Base-by-base conservation (phyloP, 1,139 yeast species). In the Martiniozyma asiatica region DNA sequence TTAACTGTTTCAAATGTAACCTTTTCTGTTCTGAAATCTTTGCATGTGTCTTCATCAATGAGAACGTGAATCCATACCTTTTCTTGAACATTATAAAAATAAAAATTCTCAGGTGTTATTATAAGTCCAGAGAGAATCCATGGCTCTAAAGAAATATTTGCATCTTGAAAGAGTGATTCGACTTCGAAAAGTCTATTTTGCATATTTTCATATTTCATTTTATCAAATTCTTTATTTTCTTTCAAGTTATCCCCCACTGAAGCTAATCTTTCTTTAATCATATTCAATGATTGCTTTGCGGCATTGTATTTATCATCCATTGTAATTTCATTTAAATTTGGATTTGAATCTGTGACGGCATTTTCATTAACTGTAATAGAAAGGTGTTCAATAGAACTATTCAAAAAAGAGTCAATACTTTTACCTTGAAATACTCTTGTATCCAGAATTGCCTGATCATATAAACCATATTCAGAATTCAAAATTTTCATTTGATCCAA, bases 111-210 rank as follows among this genome's bases (percentile, higher is more conserved):
- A 8, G 50, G 45, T 24, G 42, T 48, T 6, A 56, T 22, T 2
- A 58, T 43, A 3, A 54, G 48, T 15, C 53, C 53, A 8, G 46
- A 43, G 3, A 59, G 36, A 6, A 55, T 30, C 45, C 55, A 56
- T 6, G 61, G 58, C 20, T 56, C 60, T 10, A 47, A 26, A 8
- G n/a, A n/a, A n/a, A n/a, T n/a, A 36, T 14, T 1, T 17, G 25
- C 13, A 41, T 44, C 10, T 29, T 30, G 26, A 6, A 17, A 7
- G 8, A 24, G 13, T 3, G 22, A 7, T 11, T 15, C 20, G 8
- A 25, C 28, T n/a, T 25, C 15, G 6, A 10, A 16, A 4, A 26
- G 13, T 10, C 40, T 2, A 37, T 31, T 7, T 8, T 14, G 25
- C 23, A 25, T 19, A 7, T 4, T 10, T 6, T 14, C 22, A 11